Conservation (phyloP, 2,329 filamentous ascomycete species). For the Trichophyton rubrum region DNA sequence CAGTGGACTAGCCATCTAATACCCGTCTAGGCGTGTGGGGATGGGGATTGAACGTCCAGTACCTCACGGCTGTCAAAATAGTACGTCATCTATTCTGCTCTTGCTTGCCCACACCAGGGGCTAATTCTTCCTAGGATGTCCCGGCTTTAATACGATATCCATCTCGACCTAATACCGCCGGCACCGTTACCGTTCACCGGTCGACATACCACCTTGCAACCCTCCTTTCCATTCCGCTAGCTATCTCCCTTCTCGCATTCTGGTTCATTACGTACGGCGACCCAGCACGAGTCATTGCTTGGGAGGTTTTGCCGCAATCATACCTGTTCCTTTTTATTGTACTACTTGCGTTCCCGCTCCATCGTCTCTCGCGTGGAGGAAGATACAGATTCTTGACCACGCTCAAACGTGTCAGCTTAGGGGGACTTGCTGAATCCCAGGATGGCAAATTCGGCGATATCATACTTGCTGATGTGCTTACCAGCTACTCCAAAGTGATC, state of each 20-base stretch:
- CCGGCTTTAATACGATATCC: conserved; percentile 79
- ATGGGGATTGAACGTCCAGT: conserved; percentile 86
- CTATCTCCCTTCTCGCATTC: conserved; percentile 62
- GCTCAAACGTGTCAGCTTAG: conserved; percentile 65
- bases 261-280: conserved; percentile 67
- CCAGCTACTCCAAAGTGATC: conserved; percentile 84
- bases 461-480: conserved; percentile 82
- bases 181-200: conserved; percentile 59
- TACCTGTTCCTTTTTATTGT: conserved; percentile 63
- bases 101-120: neutral
- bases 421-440: conserved; percentile 71
- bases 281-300: conserved; percentile 55
- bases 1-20: conserved; percentile 3
- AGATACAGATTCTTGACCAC: conserved; percentile 63
- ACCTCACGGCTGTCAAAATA: conserved; percentile 66
- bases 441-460: conserved; percentile 95
- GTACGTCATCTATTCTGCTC: conserved; percentile 30
- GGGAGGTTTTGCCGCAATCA: conserved; percentile 75
- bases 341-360: conserved; percentile 61
- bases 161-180: conserved; percentile 51
- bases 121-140: conserved; percentile 48
- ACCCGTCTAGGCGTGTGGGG: conserved; percentile 66
- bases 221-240: conserved; percentile 59
- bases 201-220: conserved; percentile 79
- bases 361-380: conserved; percentile 55